Conservation (phyloP, 164 flowering plant species). For the Echeveria elegans region DNA sequence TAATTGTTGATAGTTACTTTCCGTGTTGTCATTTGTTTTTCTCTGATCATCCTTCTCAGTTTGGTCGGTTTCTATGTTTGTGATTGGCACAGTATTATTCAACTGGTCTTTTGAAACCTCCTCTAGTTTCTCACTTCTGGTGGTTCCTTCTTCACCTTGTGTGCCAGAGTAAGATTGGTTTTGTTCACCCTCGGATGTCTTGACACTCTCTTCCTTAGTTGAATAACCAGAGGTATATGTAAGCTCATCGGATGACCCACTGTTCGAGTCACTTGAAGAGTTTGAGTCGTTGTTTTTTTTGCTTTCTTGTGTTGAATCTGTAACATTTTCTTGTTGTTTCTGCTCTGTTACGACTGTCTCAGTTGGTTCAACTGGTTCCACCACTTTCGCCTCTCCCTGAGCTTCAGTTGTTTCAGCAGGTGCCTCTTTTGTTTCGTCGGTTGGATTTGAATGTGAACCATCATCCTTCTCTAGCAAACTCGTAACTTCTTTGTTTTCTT, state of each 20-base stretch:
- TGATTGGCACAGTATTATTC: constrained; percentile 15
- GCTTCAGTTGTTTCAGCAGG: background rate
- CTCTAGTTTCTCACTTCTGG: constrained; percentile 14
- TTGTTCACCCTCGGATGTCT: background rate
- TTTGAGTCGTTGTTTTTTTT: constrained; percentile 11
- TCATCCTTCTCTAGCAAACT: constrained; percentile 13
- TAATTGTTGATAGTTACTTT: background rate
- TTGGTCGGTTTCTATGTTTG: constrained; percentile 17
- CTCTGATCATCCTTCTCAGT: background rate
- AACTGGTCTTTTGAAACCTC: constrained; percentile 14
- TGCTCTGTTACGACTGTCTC: constrained; percentile 13
- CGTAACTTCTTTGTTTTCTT: constrained; percentile 17
- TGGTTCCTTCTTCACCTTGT: constrained; percentile 14
- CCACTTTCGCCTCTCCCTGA: background rate
- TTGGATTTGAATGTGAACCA: constrained; percentile 14
- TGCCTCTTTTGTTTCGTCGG: constrained; percentile 11
- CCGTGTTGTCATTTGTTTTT: background rate
- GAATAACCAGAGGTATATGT: constrained; percentile 12
- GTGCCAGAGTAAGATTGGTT: constrained; percentile 8
- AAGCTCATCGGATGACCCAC: constrained; percentile 6
- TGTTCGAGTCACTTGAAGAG: constrained; percentile 4
- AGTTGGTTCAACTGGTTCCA: background rate
- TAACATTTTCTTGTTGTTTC: constrained; percentile 11
- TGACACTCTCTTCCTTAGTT: constrained; percentile 13
- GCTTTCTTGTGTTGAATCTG: constrained; percentile 13